Percentiles rank a stretch among this genome's conserved stretches.
These are phyloP conservation scores for Phoenix roebelenii DNA, from an alignment of 176 grass and related monocot genomes.

Conservation along the genomic window DNA sequence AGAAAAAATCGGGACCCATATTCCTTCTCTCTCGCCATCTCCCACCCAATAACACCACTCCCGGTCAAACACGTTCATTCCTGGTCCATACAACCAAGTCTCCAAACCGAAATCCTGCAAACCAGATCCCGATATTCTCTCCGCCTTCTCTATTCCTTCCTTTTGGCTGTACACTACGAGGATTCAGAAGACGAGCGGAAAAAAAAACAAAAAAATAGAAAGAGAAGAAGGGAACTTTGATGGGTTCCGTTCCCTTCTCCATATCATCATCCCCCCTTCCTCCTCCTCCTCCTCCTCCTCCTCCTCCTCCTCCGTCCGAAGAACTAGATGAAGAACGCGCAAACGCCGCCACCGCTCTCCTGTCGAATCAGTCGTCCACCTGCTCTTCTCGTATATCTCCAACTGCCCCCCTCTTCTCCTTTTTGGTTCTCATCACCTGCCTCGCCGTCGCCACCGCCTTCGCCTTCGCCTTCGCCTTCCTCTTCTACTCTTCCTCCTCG, in stretches of 20 bases:
- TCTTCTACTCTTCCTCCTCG: slow-evolving; percentile 21
- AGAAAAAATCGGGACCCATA: too few relatives aligned
- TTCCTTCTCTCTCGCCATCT: too few relatives aligned
- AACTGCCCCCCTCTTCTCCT: neutral
- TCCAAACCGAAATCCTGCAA: too few relatives aligned
- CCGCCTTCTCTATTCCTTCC: too few relatives aligned
- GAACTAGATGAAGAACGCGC: slow-evolving; percentile 12
- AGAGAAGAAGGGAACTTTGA: neutral
- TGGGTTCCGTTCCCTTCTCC: slow-evolving; percentile 8
- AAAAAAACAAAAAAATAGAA: neutral
- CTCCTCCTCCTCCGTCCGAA: neutral
- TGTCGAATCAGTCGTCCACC: neutral
- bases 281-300: neutral
- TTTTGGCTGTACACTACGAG: too few relatives aligned
- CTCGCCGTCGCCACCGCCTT: slow-evolving; percentile 13
- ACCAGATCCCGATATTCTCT: too few relatives aligned
- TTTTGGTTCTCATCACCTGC: slow-evolving; percentile 16
- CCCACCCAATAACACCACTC: too few relatives aligned
- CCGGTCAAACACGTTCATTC: too few relatives aligned
- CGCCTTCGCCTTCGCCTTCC: slow-evolving; percentile 13
- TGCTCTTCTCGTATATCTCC: neutral
- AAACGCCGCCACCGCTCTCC: neutral
- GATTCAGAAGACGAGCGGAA: neutral
- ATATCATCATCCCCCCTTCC: neutral
- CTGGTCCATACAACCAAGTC: too few relatives aligned